Conservation (phyloP, 1,139 yeast species). For the Tardiomyces depauwii region DNA sequence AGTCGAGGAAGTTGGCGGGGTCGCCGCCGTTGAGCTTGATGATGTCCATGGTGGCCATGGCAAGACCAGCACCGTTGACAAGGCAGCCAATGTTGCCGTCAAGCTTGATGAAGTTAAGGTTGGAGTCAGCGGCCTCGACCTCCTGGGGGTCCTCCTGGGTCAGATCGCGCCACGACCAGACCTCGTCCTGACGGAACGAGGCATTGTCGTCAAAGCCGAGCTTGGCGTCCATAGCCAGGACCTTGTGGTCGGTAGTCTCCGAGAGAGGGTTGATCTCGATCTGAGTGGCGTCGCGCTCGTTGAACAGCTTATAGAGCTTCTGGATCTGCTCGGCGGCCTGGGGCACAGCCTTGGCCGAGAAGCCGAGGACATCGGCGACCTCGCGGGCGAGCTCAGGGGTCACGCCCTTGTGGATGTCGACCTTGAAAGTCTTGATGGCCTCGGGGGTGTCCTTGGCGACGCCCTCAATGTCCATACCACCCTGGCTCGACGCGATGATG, state of each 20-base stretch:
- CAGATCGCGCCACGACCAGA: slow-evolving; percentile 92
- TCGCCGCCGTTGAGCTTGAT: slow-evolving; percentile 97
- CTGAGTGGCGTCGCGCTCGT: slow-evolving; percentile 91
- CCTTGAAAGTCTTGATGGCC: slow-evolving; percentile 83
- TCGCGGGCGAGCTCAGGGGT: slow-evolving; percentile 65
- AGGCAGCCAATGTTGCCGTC: slow-evolving; percentile 98
- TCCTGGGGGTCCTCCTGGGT: slow-evolving; percentile 98
- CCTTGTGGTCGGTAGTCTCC: slow-evolving; percentile 83
- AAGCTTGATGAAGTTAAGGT: slow-evolving; percentile 91
- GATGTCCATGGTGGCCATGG: slow-evolving; percentile 99
- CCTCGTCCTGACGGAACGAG: slow-evolving; percentile 86
- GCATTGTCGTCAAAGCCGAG: slow-evolving; percentile 98
- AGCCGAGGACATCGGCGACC: slow-evolving; percentile 74
- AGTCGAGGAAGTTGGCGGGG: slow-evolving; percentile 98
- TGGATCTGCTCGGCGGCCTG: slow-evolving; percentile 84
- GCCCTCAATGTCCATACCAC: slow-evolving; percentile 99
- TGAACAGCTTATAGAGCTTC: slow-evolving; percentile 79
- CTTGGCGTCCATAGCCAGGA: slow-evolving; percentile 98
- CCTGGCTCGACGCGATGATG: slow-evolving; percentile 93
- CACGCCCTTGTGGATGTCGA: slow-evolving; percentile 70
- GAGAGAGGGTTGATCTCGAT: slow-evolving; percentile 97
- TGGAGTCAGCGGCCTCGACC: slow-evolving; percentile 80
- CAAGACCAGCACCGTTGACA: slow-evolving; percentile 99
- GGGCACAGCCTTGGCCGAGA: slow-evolving; percentile 63
- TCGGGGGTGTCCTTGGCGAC: slow-evolving; percentile 89